Base-by-base conservation (phyloP, 805 yeast genomes). In the Nakazawaea ernobii region DNA sequence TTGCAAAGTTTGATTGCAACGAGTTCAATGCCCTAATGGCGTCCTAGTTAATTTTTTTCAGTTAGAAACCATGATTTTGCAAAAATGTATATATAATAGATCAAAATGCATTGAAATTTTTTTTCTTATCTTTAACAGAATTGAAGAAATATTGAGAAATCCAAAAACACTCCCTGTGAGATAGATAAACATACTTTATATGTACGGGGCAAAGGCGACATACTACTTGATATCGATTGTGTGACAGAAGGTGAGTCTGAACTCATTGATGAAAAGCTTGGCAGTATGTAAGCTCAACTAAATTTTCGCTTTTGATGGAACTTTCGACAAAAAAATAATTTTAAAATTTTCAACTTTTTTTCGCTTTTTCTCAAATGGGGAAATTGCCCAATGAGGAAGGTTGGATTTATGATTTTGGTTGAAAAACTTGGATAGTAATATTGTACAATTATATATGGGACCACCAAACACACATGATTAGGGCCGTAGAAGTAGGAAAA, bases 1-100 rank as follows among this genome's bases (percentile, higher is more conserved):
- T 81, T 24, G 96, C 90, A 63, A 84, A 89, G 62, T 95, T 94
- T 24, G 97, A 85, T 62, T 94, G 99, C 33, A 92, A 69, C 2
- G 89, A 76, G 66, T 94, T 94, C 58, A 94, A 73, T 2, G 94
- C 86, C 45, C 74, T 73, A 42, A 94, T 79, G 1, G 99, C 99
- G 65, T 90, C 97, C 61, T 75, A 43, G 3, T 20, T 20, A 3
- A 45, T 63, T 2, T 61, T 52, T 44, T 54, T 8, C 35, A 11
- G 35, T 35, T 33, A 33, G 36, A 30, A 10, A 30, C n/a, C 32
- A 30, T 9, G 10, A 13, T 30, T 13, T 13, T 30, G n/a, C 6
- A 3, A 30, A 13, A 30, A 9, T 30, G n/a, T 30, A 6, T 30
- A 30, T 30, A n/a, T n/a, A n/a, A n/a, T 30, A 11, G n/a, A 30